Base-by-base conservation (phyloP, 495 filamentous ascomycete species). In the Gamarada debralockiae region DNA sequence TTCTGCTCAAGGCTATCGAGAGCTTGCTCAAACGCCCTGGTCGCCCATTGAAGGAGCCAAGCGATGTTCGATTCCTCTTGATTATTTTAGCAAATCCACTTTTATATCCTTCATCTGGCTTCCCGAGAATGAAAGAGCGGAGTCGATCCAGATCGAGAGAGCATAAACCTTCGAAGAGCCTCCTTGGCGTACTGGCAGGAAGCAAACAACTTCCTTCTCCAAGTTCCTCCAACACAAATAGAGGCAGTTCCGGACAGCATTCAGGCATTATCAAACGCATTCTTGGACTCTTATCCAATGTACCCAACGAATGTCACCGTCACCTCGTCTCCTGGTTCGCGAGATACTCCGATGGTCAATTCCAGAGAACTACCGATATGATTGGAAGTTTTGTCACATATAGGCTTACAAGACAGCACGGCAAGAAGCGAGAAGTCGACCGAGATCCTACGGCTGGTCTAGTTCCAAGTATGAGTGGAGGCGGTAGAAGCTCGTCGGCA, bases 211-310 rank as follows among this genome's bases (percentile, higher is more conserved):
- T 43, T 20, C 21, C 46, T 40, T 33, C 49, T 13, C 29, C 38
- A 20, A 10, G 23, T 9, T 50, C 24, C 3, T 22, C 50, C 5
- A 58, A 63, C 33, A 42, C 15, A 23, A 25, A 22, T 10, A 51
- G 42, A 49, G 50, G 60, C 13, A 72, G 69, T 29, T 67, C 81
- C 39, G 78, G 77, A 17, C 73, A 81, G 43, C 85, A 93, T 59
- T 86, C 87, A n/a, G 85, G 85, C 14, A 88, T 96, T 52, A 78
- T 93, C 61, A 97, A 96, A 63, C 79, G 92, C 40, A 85, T 95
- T 44, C 62, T 96, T 20, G 92, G 92, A 6, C 67, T 96, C 23
- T 54, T 96, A 38, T 84, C 89, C 2, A 89, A 95, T 66, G 67
- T 87, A 13, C 76, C 89, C 0, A 82, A 79, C 60, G 79, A 85